A percentile compares a stretch with the other conserved stretches of the same genome.
phyloP scores from a whole-genome alignment of 768 basidiomycete species.

The Fomitopsis serialis region DNA sequence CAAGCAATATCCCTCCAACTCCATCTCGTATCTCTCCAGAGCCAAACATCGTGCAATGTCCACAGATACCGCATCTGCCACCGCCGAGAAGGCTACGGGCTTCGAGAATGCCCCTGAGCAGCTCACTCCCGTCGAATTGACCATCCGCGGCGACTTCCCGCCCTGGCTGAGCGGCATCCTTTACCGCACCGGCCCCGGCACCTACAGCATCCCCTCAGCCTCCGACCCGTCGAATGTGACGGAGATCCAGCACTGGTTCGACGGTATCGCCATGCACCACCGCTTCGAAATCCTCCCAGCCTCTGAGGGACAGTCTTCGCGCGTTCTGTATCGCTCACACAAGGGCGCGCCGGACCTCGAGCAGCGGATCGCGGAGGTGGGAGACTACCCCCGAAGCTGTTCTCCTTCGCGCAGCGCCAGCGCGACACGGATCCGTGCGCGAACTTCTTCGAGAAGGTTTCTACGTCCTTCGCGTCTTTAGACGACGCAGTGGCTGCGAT shows the following conservation, averaged over 20 bases:
- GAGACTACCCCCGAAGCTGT: neutral
- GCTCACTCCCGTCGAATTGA: conserved; percentile 17
- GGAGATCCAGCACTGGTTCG: conserved; percentile 35
- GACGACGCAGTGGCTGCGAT: neutral
- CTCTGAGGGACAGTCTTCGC: conserved; percentile 12
- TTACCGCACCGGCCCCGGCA: conserved; percentile 35
- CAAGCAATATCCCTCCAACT: no score
- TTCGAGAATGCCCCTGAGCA: conserved; percentile 19
- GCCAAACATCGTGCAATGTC: no score
- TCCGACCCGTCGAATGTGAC: conserved; percentile 14
- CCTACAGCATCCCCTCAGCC: conserved; percentile 22
- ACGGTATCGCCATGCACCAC: conserved; percentile 35
- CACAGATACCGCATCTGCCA: no score
- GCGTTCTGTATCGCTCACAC: conserved; percentile 31
- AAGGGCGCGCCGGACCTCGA: conserved; percentile 25
- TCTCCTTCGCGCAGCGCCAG: conserved; percentile 16
- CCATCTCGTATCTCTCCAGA: no score
- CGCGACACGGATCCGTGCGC: conserved; percentile 18
- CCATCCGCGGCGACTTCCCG: conserved; percentile 23
- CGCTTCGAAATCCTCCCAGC: conserved; percentile 30
- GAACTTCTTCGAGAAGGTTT: conserved; percentile 21
- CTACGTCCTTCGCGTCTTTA: conserved; percentile 11
- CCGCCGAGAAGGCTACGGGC: neutral
- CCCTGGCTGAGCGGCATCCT: conserved; percentile 31
- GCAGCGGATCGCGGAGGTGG: conserved; percentile 16